Percentiles rank a stretch among this genome's conserved stretches.
These are phyloP conservation scores for Neurospora sp. DNA, from an alignment of 495 filamentous ascomycete species.

Conservation along the genomic window DNA sequence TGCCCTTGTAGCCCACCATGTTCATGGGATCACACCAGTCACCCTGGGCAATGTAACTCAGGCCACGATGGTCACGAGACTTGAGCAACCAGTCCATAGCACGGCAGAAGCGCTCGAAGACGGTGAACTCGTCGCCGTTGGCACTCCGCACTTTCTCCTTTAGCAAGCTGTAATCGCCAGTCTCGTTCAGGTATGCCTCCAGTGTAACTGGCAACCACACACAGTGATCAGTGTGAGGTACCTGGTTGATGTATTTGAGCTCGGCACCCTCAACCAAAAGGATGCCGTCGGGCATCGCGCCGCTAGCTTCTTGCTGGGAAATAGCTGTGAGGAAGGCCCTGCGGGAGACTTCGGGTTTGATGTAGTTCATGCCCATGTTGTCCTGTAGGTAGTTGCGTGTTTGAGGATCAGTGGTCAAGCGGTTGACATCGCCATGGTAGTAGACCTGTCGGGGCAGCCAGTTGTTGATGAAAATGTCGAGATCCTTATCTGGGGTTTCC, in stretches of 20 bases:
- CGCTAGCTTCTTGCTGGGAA: conserved; percentile 41
- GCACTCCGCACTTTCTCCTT: conserved; percentile 30
- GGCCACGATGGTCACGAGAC: conserved; percentile 40
- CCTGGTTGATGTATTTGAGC: conserved; percentile 51
- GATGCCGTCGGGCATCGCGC: conserved; percentile 50
- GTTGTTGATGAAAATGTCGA: conserved; percentile 51
- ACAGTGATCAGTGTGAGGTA: conserved; percentile 49
- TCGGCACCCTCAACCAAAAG: conserved; percentile 42
- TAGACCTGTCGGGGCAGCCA: conserved; percentile 48
- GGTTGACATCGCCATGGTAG: conserved; percentile 49
- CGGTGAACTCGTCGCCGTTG: conserved; percentile 36
- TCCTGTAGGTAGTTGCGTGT: conserved; percentile 50
- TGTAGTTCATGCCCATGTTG: conserved; percentile 53
- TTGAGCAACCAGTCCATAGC: conserved; percentile 45
- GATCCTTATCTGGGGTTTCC: conserved; percentile 43
- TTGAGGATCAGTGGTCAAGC: conserved; percentile 48
- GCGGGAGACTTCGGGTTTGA: conserved; percentile 40
- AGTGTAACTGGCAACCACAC: conserved; percentile 46
- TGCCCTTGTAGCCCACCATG: conserved; percentile 49
- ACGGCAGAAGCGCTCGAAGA: conserved; percentile 42
- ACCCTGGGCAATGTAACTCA: conserved; percentile 48
- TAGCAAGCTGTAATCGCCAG: conserved; percentile 41
- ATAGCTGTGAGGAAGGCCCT: conserved; percentile 38
- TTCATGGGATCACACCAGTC: conserved; percentile 54
- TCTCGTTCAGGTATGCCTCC: conserved; percentile 44